A percentile compares a stretch with the other conserved stretches of the same genome.
These are phyloP conservation scores for Vitis rotundifolia DNA, from an alignment of 164 flowering plant genomes.

Conservation along the genomic window DNA sequence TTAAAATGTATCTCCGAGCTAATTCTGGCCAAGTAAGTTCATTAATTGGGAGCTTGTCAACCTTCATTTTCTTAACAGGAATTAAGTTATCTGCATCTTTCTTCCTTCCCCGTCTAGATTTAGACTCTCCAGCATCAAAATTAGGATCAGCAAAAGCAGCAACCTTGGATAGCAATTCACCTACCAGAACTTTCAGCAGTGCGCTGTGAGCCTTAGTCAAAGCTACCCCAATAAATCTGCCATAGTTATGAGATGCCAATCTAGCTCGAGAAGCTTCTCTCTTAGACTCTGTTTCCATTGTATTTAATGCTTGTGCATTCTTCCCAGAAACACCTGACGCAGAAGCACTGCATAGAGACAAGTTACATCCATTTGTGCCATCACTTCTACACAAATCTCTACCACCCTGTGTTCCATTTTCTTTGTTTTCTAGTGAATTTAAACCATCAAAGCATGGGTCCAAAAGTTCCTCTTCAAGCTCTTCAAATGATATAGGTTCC, in stretches of 20 bases:
- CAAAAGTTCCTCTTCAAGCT: constrained; percentile 77
- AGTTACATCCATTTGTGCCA: constrained; percentile 11
- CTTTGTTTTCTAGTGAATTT: constrained; percentile 30
- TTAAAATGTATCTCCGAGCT: constrained; percentile 80
- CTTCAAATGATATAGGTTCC: constrained; percentile 55
- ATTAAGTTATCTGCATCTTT: constrained; percentile 61
- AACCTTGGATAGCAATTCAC: constrained; percentile 77
- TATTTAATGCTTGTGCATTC: constrained; percentile 38
- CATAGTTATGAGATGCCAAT: constrained; percentile 40
- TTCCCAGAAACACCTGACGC: constrained; percentile 20
- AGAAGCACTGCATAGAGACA: constrained; percentile 29
- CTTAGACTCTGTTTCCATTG: constrained; percentile 39
- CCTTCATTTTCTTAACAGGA: constrained; percentile 50
- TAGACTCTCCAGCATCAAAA: constrained; percentile 75
- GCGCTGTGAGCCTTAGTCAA: constrained; percentile 72
- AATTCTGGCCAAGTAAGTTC: constrained; percentile 95
- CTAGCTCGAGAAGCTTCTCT: constrained; percentile 49
- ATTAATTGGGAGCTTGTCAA: constrained; percentile 76
- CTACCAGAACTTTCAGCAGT: constrained; percentile 61
- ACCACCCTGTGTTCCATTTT: constrained; percentile 34
- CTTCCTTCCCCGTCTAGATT: constrained; percentile 75
- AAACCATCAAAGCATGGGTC: constrained; percentile 61
- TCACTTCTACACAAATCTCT: constrained; percentile 21
- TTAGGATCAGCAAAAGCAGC: constrained; percentile 77
- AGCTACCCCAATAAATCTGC: constrained; percentile 56